phyloP scores from a whole-genome alignment of 495 filamentous ascomycete species.

The Xylaria cubensis region DNA sequence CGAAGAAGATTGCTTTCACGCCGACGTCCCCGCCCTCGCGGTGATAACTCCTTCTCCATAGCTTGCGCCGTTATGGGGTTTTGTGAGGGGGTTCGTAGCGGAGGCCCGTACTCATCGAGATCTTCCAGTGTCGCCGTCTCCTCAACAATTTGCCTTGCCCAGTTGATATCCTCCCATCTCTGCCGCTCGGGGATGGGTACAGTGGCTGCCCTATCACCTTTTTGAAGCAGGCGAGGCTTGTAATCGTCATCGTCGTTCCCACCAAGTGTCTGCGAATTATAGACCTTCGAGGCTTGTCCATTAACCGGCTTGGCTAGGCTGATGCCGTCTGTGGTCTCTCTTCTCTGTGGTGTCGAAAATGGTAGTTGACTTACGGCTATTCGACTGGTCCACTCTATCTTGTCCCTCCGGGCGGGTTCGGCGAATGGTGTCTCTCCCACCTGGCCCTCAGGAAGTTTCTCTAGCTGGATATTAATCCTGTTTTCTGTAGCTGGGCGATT shows the following conservation, averaged over 20 bases:
- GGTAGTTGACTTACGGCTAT: background rate
- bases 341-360: background rate
- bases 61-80: too few species aligned
- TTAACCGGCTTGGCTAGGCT: background rate
- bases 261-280: background rate
- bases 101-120: background rate
- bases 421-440: background rate
- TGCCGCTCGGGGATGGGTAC: background rate
- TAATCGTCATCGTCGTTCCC: background rate
- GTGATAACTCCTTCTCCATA: too few species aligned
- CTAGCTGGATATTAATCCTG: background rate
- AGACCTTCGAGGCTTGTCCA: background rate
- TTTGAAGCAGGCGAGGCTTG: background rate
- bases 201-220: background rate
- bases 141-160: constrained; percentile 1
- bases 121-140: background rate
- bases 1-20: too few species aligned
- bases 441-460: background rate
- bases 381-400: background rate
- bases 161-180: background rate
- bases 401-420: background rate
- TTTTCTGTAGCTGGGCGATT: background rate
- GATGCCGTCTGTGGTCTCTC: background rate
- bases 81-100: background rate
- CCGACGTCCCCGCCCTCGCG: too few species aligned